These are phyloP conservation scores for Aspergillus fumigatiaffinis DNA, from an alignment of 2,329 filamentous ascomycete species.

Conservation along the genomic window DNA sequence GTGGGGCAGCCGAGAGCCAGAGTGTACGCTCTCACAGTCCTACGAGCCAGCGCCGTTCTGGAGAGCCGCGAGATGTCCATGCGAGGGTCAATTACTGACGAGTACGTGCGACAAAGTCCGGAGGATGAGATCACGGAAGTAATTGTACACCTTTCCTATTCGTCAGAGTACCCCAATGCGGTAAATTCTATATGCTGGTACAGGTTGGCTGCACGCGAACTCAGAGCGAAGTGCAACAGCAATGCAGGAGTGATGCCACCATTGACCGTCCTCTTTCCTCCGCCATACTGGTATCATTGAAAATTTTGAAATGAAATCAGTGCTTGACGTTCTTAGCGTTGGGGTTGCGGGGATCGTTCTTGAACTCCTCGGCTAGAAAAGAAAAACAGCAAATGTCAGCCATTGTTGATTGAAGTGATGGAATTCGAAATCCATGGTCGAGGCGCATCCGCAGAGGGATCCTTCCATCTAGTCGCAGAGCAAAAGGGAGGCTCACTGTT, in stretches of 20 bases:
- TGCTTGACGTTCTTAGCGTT: conserved; percentile 38
- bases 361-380: conserved; percentile 77
- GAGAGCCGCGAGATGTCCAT: not conserved
- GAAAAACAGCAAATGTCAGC: conserved; percentile 17
- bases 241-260: conserved; percentile 17
- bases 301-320: conserved; percentile 23
- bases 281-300: conserved; percentile 16
- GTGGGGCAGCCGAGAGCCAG: not conserved
- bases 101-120: not conserved
- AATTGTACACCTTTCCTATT: conserved; percentile 40
- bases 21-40: not conserved
- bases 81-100: not conserved
- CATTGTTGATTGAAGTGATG: not conserved
- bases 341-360: conserved; percentile 89
- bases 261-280: conserved; percentile 14
- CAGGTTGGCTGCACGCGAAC: conserved; percentile 29
- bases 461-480: not conserved
- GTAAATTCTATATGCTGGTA: conserved; percentile 40
- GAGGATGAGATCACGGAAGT: conserved; percentile 8
- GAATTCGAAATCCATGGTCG: not conserved
- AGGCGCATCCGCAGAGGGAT: not conserved
- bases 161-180: conserved; percentile 30
- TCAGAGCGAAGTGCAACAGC: conserved; percentile 22
- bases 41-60: not conserved
- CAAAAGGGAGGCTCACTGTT: conserved; percentile 60